A percentile compares a stretch with the other conserved stretches of the same genome.
phyloP scores from a whole-genome alignment of 495 filamentous ascomycete species.

The Tuber brumale region DNA sequence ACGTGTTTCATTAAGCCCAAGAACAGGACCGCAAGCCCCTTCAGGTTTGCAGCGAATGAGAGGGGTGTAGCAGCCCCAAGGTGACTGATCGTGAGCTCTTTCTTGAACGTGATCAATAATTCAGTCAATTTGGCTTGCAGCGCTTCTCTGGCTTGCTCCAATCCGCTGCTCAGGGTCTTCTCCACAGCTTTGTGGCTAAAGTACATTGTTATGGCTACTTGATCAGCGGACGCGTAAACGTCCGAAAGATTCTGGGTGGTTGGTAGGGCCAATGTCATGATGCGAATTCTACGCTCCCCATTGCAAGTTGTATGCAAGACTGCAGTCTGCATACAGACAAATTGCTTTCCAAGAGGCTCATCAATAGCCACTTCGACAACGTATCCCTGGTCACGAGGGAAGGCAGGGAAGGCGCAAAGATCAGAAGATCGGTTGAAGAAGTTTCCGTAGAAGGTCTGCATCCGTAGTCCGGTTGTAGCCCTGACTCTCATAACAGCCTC shows the following conservation, averaged over 20 bases:
- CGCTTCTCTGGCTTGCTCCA: slow-evolving; percentile 84
- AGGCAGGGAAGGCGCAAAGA: slow-evolving; percentile 94
- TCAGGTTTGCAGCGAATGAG: slow-evolving; percentile 87
- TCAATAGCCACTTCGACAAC: slow-evolving; percentile 99
- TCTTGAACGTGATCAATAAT: slow-evolving; percentile 87
- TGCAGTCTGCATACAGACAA: slow-evolving; percentile 91
- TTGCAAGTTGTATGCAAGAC: slow-evolving; percentile 98
- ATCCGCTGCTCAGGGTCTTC: slow-evolving; percentile 70
- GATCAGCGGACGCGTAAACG: slow-evolving; percentile 90
- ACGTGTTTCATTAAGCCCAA: slow-evolving; percentile 90
- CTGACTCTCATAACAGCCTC: slow-evolving; percentile 94
- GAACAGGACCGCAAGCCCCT: slow-evolving; percentile 83
- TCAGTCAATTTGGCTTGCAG: slow-evolving; percentile 88
- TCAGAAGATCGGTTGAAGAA: slow-evolving; percentile 98
- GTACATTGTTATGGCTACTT: slow-evolving; percentile 83
- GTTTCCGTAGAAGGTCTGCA: slow-evolving; percentile 98
- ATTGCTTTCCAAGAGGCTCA: slow-evolving; percentile 84
- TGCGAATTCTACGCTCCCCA: slow-evolving; percentile 86
- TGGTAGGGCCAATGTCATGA: slow-evolving; percentile 86
- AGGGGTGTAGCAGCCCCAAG: slow-evolving; percentile 70
- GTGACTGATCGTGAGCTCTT: slow-evolving; percentile 91
- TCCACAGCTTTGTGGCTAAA: slow-evolving; percentile 98
- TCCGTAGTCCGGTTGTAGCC: slow-evolving; percentile 87
- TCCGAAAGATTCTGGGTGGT: slow-evolving; percentile 86
- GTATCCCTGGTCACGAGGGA: slow-evolving; percentile 93